Evolutionary conservation across 306 rosid genomes (phyloP).

Genomic region (Begonia masoniana): DNA sequence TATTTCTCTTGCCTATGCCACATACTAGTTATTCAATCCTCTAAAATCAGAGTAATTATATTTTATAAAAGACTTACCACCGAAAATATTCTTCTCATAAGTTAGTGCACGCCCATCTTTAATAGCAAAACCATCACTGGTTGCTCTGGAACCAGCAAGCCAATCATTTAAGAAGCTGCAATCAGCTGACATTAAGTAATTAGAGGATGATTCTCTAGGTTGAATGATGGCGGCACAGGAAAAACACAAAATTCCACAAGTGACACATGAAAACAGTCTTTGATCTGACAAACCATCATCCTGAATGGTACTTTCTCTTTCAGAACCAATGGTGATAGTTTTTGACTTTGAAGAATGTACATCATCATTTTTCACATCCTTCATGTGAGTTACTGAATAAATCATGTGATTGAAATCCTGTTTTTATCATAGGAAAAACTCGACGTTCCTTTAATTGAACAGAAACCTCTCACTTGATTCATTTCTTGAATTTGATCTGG

Average conservation of each 20-base stretch:
- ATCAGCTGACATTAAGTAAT: slow-evolving; percentile 86
- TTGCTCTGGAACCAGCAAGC: slow-evolving; percentile 56
- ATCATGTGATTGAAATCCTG: slow-evolving; percentile 29
- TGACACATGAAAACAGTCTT: slow-evolving; percentile 88
- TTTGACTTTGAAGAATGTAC: slow-evolving; percentile 31
- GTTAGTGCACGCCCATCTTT: slow-evolving; percentile 25
- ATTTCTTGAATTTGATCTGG: slow-evolving; percentile 37
- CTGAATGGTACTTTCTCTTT: slow-evolving; percentile 28
- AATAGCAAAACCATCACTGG: slow-evolving; percentile 23
- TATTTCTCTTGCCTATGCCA: no score
- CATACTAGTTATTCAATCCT: no score
- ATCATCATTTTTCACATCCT: slow-evolving; percentile 26
- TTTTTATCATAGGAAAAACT: slow-evolving; percentile 32
- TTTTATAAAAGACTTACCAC: slow-evolving; percentile 5
- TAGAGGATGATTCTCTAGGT: slow-evolving; percentile 79
- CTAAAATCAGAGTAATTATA: no score
- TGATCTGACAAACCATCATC: slow-evolving; percentile 67
- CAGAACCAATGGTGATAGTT: slow-evolving; percentile 20
- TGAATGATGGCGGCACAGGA: slow-evolving; percentile 85
- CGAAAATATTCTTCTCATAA: slow-evolving; percentile 7
- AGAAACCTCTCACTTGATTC: slow-evolving; percentile 33
- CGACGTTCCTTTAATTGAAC: slow-evolving; percentile 45
- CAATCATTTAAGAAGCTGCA: slow-evolving; percentile 82
- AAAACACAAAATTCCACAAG: slow-evolving; percentile 91
- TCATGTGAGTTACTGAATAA: slow-evolving; percentile 35